These are phyloP conservation scores for Aspergillus aculeatus DNA, from an alignment of 2,329 filamentous ascomycete species.

Conservation along the genomic window DNA sequence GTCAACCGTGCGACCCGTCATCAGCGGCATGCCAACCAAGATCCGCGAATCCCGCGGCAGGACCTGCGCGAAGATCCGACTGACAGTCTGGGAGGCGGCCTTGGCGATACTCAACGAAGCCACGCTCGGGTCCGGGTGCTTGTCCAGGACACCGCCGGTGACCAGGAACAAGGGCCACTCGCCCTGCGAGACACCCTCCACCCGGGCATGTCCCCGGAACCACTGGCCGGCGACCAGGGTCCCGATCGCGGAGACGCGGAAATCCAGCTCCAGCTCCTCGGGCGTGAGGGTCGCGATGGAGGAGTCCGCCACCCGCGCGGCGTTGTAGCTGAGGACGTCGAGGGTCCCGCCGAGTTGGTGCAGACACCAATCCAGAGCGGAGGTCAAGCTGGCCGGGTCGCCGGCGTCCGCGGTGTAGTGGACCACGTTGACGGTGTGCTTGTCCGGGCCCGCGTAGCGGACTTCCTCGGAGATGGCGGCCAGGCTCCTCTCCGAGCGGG, in stretches of 20 bases:
- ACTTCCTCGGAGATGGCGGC: conserved; percentile 4
- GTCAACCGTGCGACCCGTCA: not conserved
- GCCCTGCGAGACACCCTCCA: not conserved
- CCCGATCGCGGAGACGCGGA: not conserved
- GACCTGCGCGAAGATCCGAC: conserved; percentile 3
- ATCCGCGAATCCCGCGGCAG: not conserved
- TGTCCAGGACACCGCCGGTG: conserved; percentile 2
- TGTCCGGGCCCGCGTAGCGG: not conserved
- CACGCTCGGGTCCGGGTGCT: not conserved
- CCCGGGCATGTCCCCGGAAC: not conserved
- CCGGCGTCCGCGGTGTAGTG: not conserved
- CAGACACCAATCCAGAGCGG: conserved; percentile 4
- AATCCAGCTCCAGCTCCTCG: conserved; percentile 1
- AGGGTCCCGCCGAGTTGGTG: not conserved
- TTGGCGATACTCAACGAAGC: not conserved
- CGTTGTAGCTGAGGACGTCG: conserved; percentile 6
- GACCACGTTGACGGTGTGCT: not conserved
- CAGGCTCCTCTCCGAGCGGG: conserved; percentile 3
- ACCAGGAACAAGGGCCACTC: conserved; percentile 3
- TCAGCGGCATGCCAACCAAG: conserved; percentile 6
- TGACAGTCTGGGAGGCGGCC: conserved; percentile 3
- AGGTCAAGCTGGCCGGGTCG: not conserved
- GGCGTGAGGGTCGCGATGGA: not conserved
- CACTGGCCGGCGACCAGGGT: conserved; percentile 5
- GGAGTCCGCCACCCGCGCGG: conserved; percentile 1